Percentiles rank a stretch among this genome's conserved stretches.
phyloP scores from a whole-genome alignment of 805 yeast species.

The Candida loeiensis region DNA sequence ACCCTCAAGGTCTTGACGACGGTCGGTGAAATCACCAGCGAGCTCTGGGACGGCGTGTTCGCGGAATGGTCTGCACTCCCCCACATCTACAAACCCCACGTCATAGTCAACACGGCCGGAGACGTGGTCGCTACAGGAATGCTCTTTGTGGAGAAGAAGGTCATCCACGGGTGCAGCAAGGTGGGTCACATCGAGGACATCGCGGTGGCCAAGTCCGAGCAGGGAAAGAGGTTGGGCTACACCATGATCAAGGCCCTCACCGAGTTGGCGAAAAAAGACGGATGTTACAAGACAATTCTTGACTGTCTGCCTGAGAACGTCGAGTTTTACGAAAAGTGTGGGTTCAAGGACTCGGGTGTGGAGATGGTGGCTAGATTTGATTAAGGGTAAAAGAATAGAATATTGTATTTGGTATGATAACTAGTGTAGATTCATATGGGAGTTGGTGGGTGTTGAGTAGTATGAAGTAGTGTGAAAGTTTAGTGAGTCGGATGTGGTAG shows the following conservation, averaged over 20 bases:
- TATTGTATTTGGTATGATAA: neutral
- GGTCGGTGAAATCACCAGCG: slow-evolving; percentile 66
- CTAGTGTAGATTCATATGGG: neutral
- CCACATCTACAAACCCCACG: slow-evolving; percentile 63
- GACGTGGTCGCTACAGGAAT: slow-evolving; percentile 80
- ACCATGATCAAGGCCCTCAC: slow-evolving; percentile 61
- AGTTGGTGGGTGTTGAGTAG: no score
- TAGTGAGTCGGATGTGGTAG: no score
- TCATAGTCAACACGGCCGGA: slow-evolving; percentile 52
- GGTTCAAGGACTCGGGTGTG: slow-evolving; percentile 59
- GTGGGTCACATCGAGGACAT: slow-evolving; percentile 97
- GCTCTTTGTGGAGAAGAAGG: slow-evolving; percentile 72
- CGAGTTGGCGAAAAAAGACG: slow-evolving; percentile 51
- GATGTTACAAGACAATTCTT: slow-evolving; percentile 84
- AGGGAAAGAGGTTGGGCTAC: slow-evolving; percentile 80
- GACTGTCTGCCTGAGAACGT: slow-evolving; percentile 85
- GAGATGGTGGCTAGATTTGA: slow-evolving; percentile 60
- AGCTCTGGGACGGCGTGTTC: slow-evolving; percentile 49
- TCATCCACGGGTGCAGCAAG: slow-evolving; percentile 77
- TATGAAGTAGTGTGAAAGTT: no score
- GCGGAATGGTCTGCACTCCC: slow-evolving; percentile 54
- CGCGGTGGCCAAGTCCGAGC: slow-evolving; percentile 69
- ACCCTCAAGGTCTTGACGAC: slow-evolving; percentile 70
- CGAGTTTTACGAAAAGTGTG: slow-evolving; percentile 87
- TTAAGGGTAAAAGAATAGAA: neutral